Conservation (phyloP, 345 rosid species). For the Arabidopsis thaliana region TAIR10.1 NC_003074.8:17943001-17943500, state of each 20-base stretch:
- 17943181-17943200: slow-evolving; percentile 90
- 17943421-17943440: slow-evolving; percentile 89
- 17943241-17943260: slow-evolving; percentile 1
- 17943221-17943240: background rate
- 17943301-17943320: background rate
- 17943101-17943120: slow-evolving; percentile 89
- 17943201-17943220: slow-evolving; percentile 78
- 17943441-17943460: slow-evolving; percentile 96
- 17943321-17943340: background rate
- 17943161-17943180: slow-evolving; percentile 60
- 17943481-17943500: slow-evolving; percentile 42
- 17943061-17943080: slow-evolving; percentile 92
- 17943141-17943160: slow-evolving; percentile 65
- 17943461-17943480: slow-evolving; percentile 65
- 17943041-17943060: slow-evolving; percentile 77
- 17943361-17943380: background rate
- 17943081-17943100: slow-evolving; percentile 79
- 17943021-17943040: slow-evolving; percentile 56
- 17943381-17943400: background rate
- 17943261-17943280: slow-evolving; percentile 5
- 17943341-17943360: slow-evolving; percentile 16
- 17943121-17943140: slow-evolving; percentile 89
- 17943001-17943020: slow-evolving; percentile 55
- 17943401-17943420: slow-evolving; percentile 68
- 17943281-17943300: no score